Evolutionary conservation across 805 yeast genomes (phyloP), one percentile per base, ranked within the genome.

Genomic region (Monosporozyma unispora): DNA sequence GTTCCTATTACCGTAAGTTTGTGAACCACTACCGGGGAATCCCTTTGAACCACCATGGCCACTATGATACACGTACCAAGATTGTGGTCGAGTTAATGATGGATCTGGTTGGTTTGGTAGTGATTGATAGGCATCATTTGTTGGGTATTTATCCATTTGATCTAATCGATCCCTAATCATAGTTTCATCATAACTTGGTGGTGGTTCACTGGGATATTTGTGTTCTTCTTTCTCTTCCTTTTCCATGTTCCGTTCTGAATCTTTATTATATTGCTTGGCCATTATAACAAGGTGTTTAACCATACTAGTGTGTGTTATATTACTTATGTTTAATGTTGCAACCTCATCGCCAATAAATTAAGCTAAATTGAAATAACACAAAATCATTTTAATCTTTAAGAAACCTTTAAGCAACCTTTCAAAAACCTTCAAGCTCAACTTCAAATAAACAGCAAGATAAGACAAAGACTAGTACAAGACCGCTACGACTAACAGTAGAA

Each of bases 111-210:
- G n/a, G n/a, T n/a, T n/a, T n/a, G n/a, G n/a, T n/a, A n/a, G n/a
- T n/a, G n/a, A n/a, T n/a, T n/a, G n/a, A n/a, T n/a, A n/a, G n/a
- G n/a, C n/a, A n/a, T n/a, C n/a, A n/a, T n/a, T n/a, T 16, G 14
- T 14, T 12, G 7, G 8, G 14, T 16, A 31, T 31, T 31, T 14
- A 31, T 14, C 35, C 35, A n/a, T 31, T 6, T 14, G 22, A 12
- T 21, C n/a, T 14, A 29, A 37, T 11, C 48, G 48, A 21, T 54
- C 56, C 35, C 47, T 45, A 43, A 50, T 49, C 49, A 57, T 48
- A 3, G 60, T 54, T 33, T 61, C 64, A 37, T 56, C 62, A 48
- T 61, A 61, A 10, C 28, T 29, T 19, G 62, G 51, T 33, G 66
- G 66, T 7, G 66, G 66, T 9, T 52, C 56, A 22, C 23, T 51